A percentile compares a stretch with the other conserved stretches of the same genome.
Evolutionary conservation across 1,284 basidiomycete species (phyloP).

Genomic region (Rhodotorula sp.): DNA sequence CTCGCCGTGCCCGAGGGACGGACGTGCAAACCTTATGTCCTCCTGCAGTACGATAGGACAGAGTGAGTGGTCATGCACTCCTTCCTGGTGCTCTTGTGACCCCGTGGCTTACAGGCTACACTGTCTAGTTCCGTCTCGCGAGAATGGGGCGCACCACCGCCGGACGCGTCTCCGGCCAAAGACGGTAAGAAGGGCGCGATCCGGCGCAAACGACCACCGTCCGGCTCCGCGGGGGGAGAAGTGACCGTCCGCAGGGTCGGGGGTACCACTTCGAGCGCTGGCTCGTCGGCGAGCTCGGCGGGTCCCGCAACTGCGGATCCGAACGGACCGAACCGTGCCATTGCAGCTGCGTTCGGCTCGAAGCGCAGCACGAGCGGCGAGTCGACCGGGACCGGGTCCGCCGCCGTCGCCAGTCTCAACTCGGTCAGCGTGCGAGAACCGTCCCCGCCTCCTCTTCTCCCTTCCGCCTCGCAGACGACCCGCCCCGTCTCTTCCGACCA

Average conservation of each 20-base stretch:
- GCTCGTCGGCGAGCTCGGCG: background rate
- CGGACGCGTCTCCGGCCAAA: background rate
- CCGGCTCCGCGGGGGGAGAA: background rate
- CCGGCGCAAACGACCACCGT: background rate
- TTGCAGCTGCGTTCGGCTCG: constrained; percentile 1
- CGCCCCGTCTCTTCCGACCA: constrained; percentile 26
- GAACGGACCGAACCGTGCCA: background rate
- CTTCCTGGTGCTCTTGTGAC: background rate
- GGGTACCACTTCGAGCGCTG: background rate
- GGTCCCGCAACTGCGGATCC: background rate
- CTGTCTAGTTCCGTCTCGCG: constrained; percentile 31
- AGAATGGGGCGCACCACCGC: constrained; percentile 33
- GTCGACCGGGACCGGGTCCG: background rate
- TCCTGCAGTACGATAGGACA: constrained; percentile 40
- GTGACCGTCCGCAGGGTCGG: constrained; percentile 4
- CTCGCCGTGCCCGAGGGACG: constrained; percentile 11
- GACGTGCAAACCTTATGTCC: constrained; percentile 33
- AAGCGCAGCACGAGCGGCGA: background rate
- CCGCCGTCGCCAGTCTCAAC: constrained; percentile 1
- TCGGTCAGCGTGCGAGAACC: background rate
- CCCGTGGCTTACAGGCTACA: background rate
- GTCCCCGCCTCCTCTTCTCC: constrained; percentile 3
- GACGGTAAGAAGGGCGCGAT: constrained; percentile 11
- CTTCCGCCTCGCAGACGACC: constrained; percentile 3
- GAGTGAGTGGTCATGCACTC: constrained; percentile 14